phyloP scores from a whole-genome alignment of 2,329 filamentous ascomycete genomes.

The Pseudohalonectria lignicola region DNA sequence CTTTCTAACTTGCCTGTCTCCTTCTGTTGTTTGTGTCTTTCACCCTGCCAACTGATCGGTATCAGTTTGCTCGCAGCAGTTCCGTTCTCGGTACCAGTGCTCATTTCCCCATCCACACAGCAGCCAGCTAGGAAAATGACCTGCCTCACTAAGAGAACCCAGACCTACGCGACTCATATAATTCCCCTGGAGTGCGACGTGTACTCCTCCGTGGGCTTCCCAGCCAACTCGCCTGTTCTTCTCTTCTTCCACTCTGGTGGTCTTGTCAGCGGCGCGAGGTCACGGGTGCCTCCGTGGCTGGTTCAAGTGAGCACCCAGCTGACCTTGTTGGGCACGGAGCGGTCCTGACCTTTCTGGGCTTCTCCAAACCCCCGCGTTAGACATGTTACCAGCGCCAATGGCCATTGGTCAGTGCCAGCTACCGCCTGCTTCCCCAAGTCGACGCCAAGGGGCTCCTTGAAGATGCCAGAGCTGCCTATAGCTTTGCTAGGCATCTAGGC shows the following conservation, averaged over 20 bases:
- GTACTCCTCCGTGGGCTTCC: slow-evolving; percentile 15
- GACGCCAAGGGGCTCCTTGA: slow-evolving; percentile 15
- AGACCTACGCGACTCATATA: slow-evolving; percentile 17
- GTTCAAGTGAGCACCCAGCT: slow-evolving; percentile 16
- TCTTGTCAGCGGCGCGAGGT: slow-evolving; percentile 18
- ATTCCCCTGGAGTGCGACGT: slow-evolving; percentile 23
- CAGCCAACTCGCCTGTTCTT: slow-evolving; percentile 15
- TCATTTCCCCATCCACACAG: too few relatives aligned
- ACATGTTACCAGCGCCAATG: slow-evolving; percentile 19
- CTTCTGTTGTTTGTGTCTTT: too few relatives aligned
- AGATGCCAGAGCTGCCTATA: slow-evolving; percentile 19
- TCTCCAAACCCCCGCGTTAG: too few relatives aligned
- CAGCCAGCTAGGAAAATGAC: too few relatives aligned
- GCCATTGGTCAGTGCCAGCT: slow-evolving; percentile 22
- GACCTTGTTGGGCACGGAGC: too few relatives aligned
- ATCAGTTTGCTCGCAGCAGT: too few relatives aligned
- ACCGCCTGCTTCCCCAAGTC: slow-evolving; percentile 22
- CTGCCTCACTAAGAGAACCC: slow-evolving; percentile 6
- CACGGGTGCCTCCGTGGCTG: slow-evolving; percentile 22
- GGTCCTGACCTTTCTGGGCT: too few relatives aligned
- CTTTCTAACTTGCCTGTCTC: too few relatives aligned
- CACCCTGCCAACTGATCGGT: too few relatives aligned
- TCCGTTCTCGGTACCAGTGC: too few relatives aligned
- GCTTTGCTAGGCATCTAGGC: slow-evolving; percentile 15
- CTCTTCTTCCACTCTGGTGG: slow-evolving; percentile 26